Conservation (phyloP, 2,329 filamentous ascomycete species). For the Phialophora expanda region DNA sequence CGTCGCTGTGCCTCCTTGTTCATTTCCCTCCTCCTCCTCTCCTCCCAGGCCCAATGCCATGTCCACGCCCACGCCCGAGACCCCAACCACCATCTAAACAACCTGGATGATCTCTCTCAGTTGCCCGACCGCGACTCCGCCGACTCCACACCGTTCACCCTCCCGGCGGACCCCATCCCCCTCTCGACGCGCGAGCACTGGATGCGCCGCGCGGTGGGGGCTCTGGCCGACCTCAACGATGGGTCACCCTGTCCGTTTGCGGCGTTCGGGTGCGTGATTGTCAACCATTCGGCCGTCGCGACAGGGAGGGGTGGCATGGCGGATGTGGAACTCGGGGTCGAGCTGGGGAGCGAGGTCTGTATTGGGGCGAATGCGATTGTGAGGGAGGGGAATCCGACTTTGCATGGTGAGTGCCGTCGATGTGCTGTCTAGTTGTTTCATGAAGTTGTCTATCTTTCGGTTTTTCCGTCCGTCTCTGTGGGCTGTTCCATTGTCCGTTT, state of each 20-base stretch:
- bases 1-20: not conserved
- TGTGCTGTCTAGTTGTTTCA: not conserved
- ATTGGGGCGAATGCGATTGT: conserved; percentile 56
- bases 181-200: conserved; percentile 54
- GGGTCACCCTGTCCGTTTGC: conserved; percentile 58
- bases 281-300: conserved; percentile 56
- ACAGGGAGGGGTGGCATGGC: conserved; percentile 25
- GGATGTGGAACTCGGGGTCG: not conserved
- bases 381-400: conserved; percentile 56
- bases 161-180: conserved; percentile 40
- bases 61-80: not conserved
- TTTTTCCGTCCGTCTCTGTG: no score
- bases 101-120: conserved; percentile 2
- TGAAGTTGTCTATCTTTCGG: not conserved
- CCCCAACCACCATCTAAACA: conserved; percentile 3
- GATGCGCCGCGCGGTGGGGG: conserved; percentile 59
- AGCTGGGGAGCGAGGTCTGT: conserved; percentile 50
- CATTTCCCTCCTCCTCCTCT: not conserved
- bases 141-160: not conserved
- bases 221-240: conserved; percentile 45
- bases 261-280: conserved; percentile 61
- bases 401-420: conserved; percentile 51
- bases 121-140: not conserved
- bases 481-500: no score
- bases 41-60: no score